Evolutionary conservation across 2,329 filamentous ascomycete genomes (phyloP).

Genomic region (Coniochaeta ligniaria): DNA sequence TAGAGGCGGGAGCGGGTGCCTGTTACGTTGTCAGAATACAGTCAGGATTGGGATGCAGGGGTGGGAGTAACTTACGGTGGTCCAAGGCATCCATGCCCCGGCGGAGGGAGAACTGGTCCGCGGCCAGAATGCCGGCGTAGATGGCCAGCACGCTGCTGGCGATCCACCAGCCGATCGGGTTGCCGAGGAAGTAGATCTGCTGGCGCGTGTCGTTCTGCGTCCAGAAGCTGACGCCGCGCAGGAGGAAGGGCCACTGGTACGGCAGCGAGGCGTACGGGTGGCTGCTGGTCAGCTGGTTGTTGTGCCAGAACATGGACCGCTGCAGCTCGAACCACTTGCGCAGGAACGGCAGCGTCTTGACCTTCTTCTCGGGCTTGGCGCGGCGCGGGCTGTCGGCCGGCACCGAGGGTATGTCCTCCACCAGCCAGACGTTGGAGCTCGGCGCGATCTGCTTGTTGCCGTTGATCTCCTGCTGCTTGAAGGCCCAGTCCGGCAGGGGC

Average conservation of each 20-base stretch:
- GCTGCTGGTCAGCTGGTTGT: slow-evolving; percentile 93
- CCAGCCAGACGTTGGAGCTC: slow-evolving; percentile 89
- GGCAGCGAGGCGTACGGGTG: slow-evolving; percentile 94
- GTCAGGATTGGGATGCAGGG: not conserved
- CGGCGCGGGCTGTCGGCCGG: slow-evolving; percentile 65
- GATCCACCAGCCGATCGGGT: slow-evolving; percentile 96
- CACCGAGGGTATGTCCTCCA: slow-evolving; percentile 83
- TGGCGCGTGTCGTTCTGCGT: slow-evolving; percentile 90
- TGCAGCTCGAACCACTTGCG: slow-evolving; percentile 95
- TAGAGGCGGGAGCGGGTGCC: slow-evolving; percentile 90
- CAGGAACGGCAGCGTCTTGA: slow-evolving; percentile 82
- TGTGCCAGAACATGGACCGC: slow-evolving; percentile 98
- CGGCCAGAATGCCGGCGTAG: slow-evolving; percentile 83
- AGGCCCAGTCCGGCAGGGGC: slow-evolving; percentile 93
- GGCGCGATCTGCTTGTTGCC: slow-evolving; percentile 93
- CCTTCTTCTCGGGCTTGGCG: slow-evolving; percentile 66
- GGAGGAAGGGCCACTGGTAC: slow-evolving; percentile 95
- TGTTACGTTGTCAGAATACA: slow-evolving; percentile 29
- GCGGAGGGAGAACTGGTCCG: slow-evolving; percentile 88
- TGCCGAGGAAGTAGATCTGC: slow-evolving; percentile 98
- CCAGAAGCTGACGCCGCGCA: slow-evolving; percentile 98
- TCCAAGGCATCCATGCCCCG: slow-evolving; percentile 91
- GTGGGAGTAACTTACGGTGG: slow-evolving; percentile 62
- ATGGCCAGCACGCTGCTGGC: slow-evolving; percentile 87
- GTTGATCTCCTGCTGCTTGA: slow-evolving; percentile 98